phyloP scores from a whole-genome alignment of 768 basidiomycete genomes.

The Mycena pura region DNA sequence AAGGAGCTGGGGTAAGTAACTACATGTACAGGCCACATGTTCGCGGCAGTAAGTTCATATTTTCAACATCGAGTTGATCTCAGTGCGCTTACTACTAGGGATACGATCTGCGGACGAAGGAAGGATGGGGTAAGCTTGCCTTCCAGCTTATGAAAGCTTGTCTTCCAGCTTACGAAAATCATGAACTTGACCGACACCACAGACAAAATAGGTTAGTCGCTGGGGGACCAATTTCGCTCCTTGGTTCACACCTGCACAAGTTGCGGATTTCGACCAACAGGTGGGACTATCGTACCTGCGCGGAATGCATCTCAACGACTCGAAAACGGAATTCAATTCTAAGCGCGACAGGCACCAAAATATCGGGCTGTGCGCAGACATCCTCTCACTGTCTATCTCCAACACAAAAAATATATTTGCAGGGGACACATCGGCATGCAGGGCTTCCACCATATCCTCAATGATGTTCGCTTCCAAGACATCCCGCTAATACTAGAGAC shows the following conservation, averaged over 20 bases:
- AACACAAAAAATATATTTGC: not conserved
- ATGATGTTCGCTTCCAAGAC: slow-evolving; percentile 67
- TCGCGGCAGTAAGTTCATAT: slow-evolving; percentile 74
- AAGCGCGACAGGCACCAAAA: slow-evolving; percentile 86
- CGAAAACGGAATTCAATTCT: slow-evolving; percentile 66
- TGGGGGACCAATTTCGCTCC: not conserved
- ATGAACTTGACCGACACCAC: no score
- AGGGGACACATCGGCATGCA: slow-evolving; percentile 74
- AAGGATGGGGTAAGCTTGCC: slow-evolving; percentile 67
- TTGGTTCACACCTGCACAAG: slow-evolving; percentile 39
- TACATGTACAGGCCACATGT: slow-evolving; percentile 67
- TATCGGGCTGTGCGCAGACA: slow-evolving; percentile 74
- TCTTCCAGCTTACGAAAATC: no score
- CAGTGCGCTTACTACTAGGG: slow-evolving; percentile 50
- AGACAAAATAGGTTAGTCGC: slow-evolving; percentile 17
- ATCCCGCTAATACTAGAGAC: slow-evolving; percentile 89
- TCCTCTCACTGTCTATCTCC: not conserved
- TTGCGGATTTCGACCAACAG: slow-evolving; percentile 68
- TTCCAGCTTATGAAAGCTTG: slow-evolving; percentile 28
- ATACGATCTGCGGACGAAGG: slow-evolving; percentile 78
- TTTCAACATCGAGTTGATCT: no score
- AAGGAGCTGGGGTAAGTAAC: not conserved
- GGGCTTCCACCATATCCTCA: slow-evolving; percentile 70
- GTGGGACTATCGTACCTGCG: slow-evolving; percentile 77
- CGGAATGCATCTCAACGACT: slow-evolving; percentile 89